Evolutionary conservation across 805 yeast genomes (phyloP), one percentile per base, ranked within the genome.

Genomic region (Ogataea thermomethanolica): DNA sequence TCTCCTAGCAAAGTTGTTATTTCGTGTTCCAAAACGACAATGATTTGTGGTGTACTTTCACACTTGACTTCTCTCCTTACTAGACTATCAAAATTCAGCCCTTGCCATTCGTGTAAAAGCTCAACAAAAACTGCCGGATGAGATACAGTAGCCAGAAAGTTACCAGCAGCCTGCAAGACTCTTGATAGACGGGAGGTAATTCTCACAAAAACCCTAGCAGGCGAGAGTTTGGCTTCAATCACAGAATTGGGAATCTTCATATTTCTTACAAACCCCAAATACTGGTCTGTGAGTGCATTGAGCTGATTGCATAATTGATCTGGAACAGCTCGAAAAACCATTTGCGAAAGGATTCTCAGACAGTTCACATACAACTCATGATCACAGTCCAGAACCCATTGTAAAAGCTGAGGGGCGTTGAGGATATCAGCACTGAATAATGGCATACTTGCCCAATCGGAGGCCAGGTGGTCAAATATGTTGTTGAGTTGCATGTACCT

Each of bases 331-430:
- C 78, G 83, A 29, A 80, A 61, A 11, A 78, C 76, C 41, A 84
- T 62, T 21, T 80, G 81, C 4, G 81, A 72, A 46, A 87, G 61
- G 73, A 81, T 71, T 48, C 74, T 75, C 15, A 81, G 67, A 55
- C 73, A 62, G 3, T 68, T 54, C 29, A 65, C 66, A 61, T 81
- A 84, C 62, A 81, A 72, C n/a, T 74, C 65, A 44, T 71, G 53
- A 58, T 88, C 95, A 55, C 88, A 83, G 33, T 73, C 64, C 24
- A 69, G 51, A n/a, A 84, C 70, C 95, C 95, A 87, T 11, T 71
- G 71, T 5, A 68, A 52, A 10, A 79, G 52, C 6, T 64, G 60
- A 10, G 74, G 74, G 8, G 73, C 65, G 6, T 17, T 17, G 5
- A 17, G 20, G 20, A 17, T 17, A 17, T 17, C 20, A 17, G 20